phyloP scores from a whole-genome alignment of 148 eudicot species.

The Persicaria maculosa region DNA sequence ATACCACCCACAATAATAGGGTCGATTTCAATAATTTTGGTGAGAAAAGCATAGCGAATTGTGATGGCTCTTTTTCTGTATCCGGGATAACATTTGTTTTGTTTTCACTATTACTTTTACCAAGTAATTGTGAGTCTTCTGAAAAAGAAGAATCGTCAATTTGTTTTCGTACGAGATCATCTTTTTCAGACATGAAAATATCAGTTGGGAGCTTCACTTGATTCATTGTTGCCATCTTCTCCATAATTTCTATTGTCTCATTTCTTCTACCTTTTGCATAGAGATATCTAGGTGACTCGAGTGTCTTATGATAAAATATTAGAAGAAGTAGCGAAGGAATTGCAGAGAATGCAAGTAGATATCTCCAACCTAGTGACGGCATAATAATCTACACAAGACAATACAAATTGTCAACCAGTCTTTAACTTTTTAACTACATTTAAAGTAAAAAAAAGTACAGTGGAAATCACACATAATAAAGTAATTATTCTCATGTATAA shows the following conservation, averaged over 20 bases:
- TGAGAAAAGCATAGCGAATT: slow-evolving; percentile 45
- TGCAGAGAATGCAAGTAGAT: slow-evolving; percentile 74
- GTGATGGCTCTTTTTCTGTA: slow-evolving; percentile 25
- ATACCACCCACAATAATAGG: slow-evolving; percentile 69
- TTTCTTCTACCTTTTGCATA: slow-evolving; percentile 57
- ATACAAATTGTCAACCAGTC: neutral
- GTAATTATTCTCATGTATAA: too few species aligned
- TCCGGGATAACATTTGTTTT: slow-evolving; percentile 11
- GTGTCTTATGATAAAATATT: slow-evolving; percentile 50
- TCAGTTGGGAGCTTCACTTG: slow-evolving; percentile 48
- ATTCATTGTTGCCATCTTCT: slow-evolving; percentile 55
- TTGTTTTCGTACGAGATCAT: slow-evolving; percentile 17
- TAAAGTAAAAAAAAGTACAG: too few species aligned
- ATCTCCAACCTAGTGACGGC: slow-evolving; percentile 93
- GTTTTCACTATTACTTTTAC: slow-evolving; percentile 20
- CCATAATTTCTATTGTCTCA: slow-evolving; percentile 63
- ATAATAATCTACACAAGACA: slow-evolving; percentile 55
- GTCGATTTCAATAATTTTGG: slow-evolving; percentile 57
- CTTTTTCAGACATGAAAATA: slow-evolving; percentile 39
- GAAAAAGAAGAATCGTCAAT: slow-evolving; percentile 29
- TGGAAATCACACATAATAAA: too few species aligned
- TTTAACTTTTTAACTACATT: too few species aligned
- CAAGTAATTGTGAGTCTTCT: slow-evolving; percentile 55
- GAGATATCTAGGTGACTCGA: slow-evolving; percentile 84
- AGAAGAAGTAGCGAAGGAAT: slow-evolving; percentile 62